These are phyloP conservation scores for Cicer bijugum DNA, from an alignment of 306 rosid species.

Conservation along the genomic window DNA sequence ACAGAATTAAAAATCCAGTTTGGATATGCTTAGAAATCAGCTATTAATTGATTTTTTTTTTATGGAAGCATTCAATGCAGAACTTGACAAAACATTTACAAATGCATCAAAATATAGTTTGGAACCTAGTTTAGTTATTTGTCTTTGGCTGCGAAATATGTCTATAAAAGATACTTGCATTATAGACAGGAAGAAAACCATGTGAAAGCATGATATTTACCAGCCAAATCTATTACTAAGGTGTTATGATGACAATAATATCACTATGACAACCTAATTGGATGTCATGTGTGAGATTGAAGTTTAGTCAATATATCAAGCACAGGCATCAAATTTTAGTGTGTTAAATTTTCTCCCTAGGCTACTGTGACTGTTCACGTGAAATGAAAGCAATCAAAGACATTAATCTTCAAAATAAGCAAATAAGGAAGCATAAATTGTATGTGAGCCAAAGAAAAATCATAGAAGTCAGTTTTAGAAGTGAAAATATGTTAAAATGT, in stretches of 20 bases:
- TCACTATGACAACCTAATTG: conserved; percentile 21
- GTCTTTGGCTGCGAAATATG: not conserved
- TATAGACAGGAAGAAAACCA: conserved; percentile 10
- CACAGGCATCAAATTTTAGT: not conserved
- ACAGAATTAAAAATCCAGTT: conserved; percentile 30
- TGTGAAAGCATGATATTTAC: not conserved
- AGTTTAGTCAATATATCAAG: conserved; percentile 26
- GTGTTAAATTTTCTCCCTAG: conserved; percentile 13
- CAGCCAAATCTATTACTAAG: conserved; percentile 25
- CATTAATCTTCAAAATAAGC: not conserved
- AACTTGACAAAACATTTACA: conserved; percentile 31
- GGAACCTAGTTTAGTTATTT: not conserved
- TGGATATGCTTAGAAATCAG: conserved; percentile 21
- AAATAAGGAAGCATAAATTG: conserved; percentile 8
- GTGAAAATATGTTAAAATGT: conserved; percentile 20
- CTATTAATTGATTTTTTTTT: conserved; percentile 10
- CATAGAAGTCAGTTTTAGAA: conserved; percentile 22
- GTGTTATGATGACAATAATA: not conserved
- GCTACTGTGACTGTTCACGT: conserved; percentile 9
- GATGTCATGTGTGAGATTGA: not conserved
- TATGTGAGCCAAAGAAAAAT: conserved; percentile 28
- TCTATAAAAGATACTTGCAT: conserved; percentile 25
- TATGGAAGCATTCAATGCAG: conserved; percentile 20
- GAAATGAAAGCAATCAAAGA: conserved; percentile 28
- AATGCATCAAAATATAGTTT: conserved; percentile 8